Evolutionary conservation across 345 rosid species (phyloP), one percentile per base, ranked within the genome.

Genomic region (Camelina neglecta): DNA sequence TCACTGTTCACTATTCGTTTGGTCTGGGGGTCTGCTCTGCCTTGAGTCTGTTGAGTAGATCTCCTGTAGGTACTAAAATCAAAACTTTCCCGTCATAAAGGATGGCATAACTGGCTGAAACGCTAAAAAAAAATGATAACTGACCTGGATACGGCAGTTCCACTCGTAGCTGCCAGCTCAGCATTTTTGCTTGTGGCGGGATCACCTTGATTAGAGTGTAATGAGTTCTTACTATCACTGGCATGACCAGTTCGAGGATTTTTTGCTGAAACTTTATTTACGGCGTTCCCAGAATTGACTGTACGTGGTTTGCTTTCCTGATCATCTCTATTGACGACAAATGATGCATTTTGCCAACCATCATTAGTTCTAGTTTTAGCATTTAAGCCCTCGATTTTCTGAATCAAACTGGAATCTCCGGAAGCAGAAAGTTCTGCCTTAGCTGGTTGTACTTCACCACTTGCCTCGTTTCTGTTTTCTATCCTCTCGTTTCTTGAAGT

Each of bases 381-480:
- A 83, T 93, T 96, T 77, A 96, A 78, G 68, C 92, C 86, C 83
- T 96, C 92, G 65, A 96, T 89, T 84, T 96, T 91, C 86, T 86
- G 88, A 73, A 96, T 88, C 80, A 91, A 81, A 82, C 78, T 83
- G 55, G 90, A 74, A 82, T 85, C 95, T 81, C 75, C 85, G 20
- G 88, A 63, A 57, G 84, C 63, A 61, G 55, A 65, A 65, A 69
- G 76, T 59, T 77, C 88, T 56, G 51, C 78, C 72, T 75, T 78
- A 71, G 75, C 75, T 55, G 39, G 75, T 42, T 78, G 73, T 66
- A 65, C 65, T 24, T 76, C 81, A 64, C 65, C 85, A 81, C 67
- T 54, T 75, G 70, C 69, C 82, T 82, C 81, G 36, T 59, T 72
- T 35, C 50, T 71, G 78, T 84, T 84, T 69, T 65, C 81, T 70